Evolutionary conservation across 2,329 filamentous ascomycete genomes (phyloP).

Genomic region (Fusarium paranaense): DNA sequence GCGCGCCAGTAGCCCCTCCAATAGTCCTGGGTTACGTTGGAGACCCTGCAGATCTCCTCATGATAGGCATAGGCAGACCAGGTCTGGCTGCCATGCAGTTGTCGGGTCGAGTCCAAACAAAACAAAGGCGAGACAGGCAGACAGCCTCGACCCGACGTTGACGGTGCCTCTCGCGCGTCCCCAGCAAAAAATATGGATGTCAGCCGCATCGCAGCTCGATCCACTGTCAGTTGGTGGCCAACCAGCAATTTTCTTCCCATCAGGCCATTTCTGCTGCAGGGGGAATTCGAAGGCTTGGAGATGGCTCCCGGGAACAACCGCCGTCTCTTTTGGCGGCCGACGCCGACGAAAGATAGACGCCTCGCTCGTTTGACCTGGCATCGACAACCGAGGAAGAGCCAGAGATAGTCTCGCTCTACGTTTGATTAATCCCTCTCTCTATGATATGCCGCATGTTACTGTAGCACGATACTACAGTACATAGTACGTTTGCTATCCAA

Average conservation of each 20-base stretch:
- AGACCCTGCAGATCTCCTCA: constrained; percentile 19
- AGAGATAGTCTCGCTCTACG: not conserved
- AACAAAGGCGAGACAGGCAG: constrained; percentile 10
- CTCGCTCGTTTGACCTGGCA: constrained; percentile 1
- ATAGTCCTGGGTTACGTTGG: constrained; percentile 17
- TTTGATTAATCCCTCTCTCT: constrained; percentile 2
- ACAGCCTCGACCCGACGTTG: not conserved
- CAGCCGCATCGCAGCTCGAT: constrained; percentile 31
- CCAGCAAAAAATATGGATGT: constrained; percentile 3
- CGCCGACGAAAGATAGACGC: constrained; percentile 8
- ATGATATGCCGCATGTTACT: not conserved
- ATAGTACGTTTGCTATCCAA: not conserved
- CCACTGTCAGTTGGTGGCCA: constrained; percentile 22
- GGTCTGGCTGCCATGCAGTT: constrained; percentile 9
- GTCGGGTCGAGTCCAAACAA: constrained; percentile 5
- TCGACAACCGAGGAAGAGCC: constrained; percentile 18
- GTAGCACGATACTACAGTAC: not conserved
- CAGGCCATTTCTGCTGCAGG: constrained; percentile 40
- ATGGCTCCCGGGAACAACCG: constrained; percentile 24
- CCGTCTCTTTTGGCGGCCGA: constrained; percentile 26
- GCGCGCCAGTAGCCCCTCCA: constrained; percentile 24
- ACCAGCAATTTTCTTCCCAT: constrained; percentile 34
- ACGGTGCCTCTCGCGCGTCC: not conserved
- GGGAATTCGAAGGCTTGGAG: constrained; percentile 25
- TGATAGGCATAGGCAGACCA: not conserved